phyloP scores from a whole-genome alignment of 495 filamentous ascomycete genomes.

The Venustampulla echinocandica region DNA sequence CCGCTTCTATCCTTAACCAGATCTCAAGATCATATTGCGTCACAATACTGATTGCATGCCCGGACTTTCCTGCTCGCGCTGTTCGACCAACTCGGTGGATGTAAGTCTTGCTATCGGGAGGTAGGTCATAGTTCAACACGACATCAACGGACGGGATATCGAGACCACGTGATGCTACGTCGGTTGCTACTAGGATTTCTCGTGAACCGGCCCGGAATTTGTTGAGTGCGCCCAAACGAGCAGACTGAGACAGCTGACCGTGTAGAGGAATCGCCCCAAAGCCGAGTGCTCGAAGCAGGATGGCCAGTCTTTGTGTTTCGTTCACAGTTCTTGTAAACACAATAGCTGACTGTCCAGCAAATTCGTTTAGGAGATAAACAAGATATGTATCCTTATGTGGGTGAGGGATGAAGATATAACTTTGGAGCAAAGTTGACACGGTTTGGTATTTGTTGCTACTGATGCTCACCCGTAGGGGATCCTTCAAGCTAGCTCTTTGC shows the following conservation, averaged over 20 bases:
- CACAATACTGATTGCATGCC: constrained; percentile 71
- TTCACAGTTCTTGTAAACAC: constrained; percentile 91
- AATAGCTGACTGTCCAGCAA: constrained; percentile 72
- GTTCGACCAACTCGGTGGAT: constrained; percentile 93
- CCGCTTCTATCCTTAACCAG: constrained; percentile 73
- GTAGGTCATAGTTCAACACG: constrained; percentile 82
- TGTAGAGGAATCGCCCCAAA: constrained; percentile 86
- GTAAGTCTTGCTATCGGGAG: constrained; percentile 80
- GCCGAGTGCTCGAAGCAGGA: constrained; percentile 70
- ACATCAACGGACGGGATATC: constrained; percentile 90
- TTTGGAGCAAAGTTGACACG: constrained; percentile 74
- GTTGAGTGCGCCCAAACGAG: constrained; percentile 73
- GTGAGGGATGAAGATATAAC: constrained; percentile 76
- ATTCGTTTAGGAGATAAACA: constrained; percentile 76
- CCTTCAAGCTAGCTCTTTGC: constrained; percentile 76
- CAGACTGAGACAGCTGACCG: constrained; percentile 77
- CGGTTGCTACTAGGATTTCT: constrained; percentile 88
- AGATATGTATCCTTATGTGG: constrained; percentile 90
- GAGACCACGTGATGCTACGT: constrained; percentile 88
- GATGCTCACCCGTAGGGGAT: constrained; percentile 70
- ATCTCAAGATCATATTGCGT: constrained; percentile 92
- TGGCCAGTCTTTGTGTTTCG: constrained; percentile 76
- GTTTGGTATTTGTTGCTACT: constrained; percentile 75
- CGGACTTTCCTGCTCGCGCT: constrained; percentile 78
- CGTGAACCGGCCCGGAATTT: constrained; percentile 73